Conservation (phyloP, 106 monocot species). For the Chionographis japonica region DNA sequence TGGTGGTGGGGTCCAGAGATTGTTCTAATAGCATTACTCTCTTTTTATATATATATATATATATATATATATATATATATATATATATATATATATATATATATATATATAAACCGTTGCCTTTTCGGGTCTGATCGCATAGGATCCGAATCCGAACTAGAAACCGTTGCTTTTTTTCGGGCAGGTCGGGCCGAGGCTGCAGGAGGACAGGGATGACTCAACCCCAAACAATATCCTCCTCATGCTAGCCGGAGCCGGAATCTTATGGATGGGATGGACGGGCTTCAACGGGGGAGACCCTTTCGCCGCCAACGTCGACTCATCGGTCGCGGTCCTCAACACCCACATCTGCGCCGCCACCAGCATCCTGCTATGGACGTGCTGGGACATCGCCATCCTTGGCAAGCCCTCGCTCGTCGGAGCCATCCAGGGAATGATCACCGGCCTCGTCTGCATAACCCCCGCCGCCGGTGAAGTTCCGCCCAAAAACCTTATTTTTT, state of each 20-base stretch:
- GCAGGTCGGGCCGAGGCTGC: constrained; percentile 50
- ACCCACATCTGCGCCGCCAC: constrained; percentile 36
- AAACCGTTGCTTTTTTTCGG: background rate
- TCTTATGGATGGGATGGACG: constrained; percentile 62
- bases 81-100: too few relatives aligned
- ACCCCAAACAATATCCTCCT: constrained; percentile 43
- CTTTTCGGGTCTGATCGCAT: too few relatives aligned
- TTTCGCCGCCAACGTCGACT: constrained; percentile 23
- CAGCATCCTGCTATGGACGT: constrained; percentile 36
- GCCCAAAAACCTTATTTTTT: too few relatives aligned
- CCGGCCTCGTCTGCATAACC: constrained; percentile 61
- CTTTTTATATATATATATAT: too few relatives aligned
- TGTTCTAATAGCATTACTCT: too few relatives aligned
- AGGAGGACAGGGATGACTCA: constrained; percentile 32
- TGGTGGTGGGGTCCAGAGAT: too few relatives aligned
- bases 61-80: too few relatives aligned
- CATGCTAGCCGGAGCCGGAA: constrained; percentile 41
- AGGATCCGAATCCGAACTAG: background rate
- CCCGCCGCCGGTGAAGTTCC: constrained; percentile 24
- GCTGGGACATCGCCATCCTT: constrained; percentile 23
- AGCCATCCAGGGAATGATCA: constrained; percentile 55
- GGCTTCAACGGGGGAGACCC: constrained; percentile 61
- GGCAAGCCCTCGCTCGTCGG: constrained; percentile 35
- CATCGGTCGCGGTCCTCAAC: constrained; percentile 38
- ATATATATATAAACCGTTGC: too few relatives aligned